Percentiles rank a stretch among this genome's conserved stretches.
Evolutionary conservation across 1,139 yeast species (phyloP).

Genomic region (Candida sanyaensis): DNA sequence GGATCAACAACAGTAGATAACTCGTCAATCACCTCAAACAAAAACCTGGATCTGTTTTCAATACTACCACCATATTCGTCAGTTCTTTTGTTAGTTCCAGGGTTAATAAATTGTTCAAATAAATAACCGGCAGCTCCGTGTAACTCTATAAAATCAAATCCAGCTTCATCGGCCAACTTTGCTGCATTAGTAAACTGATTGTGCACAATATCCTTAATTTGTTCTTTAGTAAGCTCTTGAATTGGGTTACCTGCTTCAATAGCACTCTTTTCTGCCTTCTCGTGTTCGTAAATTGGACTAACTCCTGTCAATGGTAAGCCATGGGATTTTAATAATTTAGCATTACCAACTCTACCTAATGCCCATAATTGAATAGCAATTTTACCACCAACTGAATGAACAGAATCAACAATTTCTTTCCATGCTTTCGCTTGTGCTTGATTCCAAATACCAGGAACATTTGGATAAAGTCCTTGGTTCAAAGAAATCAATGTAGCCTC

Average conservation of each 20-base stretch:
- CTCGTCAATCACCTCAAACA: slow-evolving; percentile 58
- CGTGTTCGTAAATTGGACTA: slow-evolving; percentile 23
- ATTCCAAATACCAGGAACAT: slow-evolving; percentile 57
- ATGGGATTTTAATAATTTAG: slow-evolving; percentile 36
- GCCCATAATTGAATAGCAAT: slow-evolving; percentile 59
- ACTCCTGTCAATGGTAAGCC: slow-evolving; percentile 27
- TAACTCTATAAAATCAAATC: slow-evolving; percentile 68
- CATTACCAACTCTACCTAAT: slow-evolving; percentile 55
- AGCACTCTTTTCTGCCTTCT: slow-evolving; percentile 26
- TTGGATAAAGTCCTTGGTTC: slow-evolving; percentile 34
- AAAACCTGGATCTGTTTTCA: slow-evolving; percentile 63
- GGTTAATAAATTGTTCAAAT: slow-evolving; percentile 55
- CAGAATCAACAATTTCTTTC: slow-evolving; percentile 47
- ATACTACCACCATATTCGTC: slow-evolving; percentile 60
- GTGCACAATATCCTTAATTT: slow-evolving; percentile 38
- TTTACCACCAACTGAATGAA: slow-evolving; percentile 10
- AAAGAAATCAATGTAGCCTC: slow-evolving; percentile 34
- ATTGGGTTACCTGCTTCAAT: slow-evolving; percentile 32
- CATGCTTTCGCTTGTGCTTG: slow-evolving; percentile 48
- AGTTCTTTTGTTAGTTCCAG: slow-evolving; percentile 50
- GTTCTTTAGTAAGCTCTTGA: slow-evolving; percentile 39
- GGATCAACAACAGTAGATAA: slow-evolving; percentile 41
- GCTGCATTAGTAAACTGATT: slow-evolving; percentile 43
- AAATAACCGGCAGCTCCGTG: slow-evolving; percentile 74
- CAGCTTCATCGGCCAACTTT: slow-evolving; percentile 50